Evolutionary conservation across 2,329 filamentous ascomycete species (phyloP).

Genomic region (Botrytis medusae): DNA sequence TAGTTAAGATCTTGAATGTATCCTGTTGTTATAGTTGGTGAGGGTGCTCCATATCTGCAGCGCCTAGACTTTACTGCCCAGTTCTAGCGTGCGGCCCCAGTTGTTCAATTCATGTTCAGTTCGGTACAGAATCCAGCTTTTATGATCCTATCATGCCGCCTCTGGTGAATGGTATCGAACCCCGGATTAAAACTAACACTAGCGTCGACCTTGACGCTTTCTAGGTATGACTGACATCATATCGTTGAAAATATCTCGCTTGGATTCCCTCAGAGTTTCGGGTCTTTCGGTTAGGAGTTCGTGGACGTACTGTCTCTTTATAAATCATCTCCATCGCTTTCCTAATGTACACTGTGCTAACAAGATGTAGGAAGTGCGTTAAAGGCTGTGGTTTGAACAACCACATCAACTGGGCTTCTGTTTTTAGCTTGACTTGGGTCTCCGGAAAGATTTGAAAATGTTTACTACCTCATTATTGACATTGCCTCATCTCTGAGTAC

Average conservation of each 20-base stretch:
- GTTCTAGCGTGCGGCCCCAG: background rate
- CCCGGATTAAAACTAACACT: background rate
- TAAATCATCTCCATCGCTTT: background rate
- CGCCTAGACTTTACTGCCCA: background rate
- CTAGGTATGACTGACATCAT: background rate
- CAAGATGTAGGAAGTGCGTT: background rate
- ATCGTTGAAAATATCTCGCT: background rate
- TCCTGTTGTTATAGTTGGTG: background rate
- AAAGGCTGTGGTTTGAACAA: background rate
- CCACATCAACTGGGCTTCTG: background rate
- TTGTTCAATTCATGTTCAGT: too few relatives aligned
- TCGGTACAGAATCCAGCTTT: background rate
- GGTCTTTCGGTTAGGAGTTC: background rate
- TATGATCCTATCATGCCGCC: background rate
- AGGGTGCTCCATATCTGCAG: background rate
- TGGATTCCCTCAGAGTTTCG: background rate
- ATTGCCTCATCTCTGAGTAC: background rate
- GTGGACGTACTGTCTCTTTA: background rate
- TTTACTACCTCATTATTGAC: background rate
- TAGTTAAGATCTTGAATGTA: background rate
- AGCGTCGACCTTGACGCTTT: background rate
- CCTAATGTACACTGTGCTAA: background rate
- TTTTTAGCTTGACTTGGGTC: background rate
- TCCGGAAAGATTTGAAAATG: background rate
- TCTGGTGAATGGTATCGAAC: background rate